Base-by-base conservation (phyloP, 805 yeast species). In the Kluyveromyces nonfermentans region DNA sequence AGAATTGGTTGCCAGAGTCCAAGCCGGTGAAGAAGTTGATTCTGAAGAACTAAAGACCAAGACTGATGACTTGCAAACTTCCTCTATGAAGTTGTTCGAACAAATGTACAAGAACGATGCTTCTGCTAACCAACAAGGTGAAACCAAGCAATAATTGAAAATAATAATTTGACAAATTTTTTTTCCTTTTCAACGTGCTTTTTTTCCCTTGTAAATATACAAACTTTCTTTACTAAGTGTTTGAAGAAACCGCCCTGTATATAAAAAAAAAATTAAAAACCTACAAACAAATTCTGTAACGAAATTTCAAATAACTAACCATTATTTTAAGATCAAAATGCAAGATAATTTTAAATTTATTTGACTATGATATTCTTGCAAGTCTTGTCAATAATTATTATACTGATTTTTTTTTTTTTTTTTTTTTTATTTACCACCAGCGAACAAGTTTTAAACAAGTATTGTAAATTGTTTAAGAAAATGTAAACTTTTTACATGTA, bases 81-180 rank as follows among this genome's bases (percentile, higher is more conserved):
- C 82, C 55, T 79, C 90, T 15, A 73, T 85, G 71, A 80, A 80
- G 66, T 74, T 84, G 54, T 83, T 85, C 62, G 86, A 81, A 69
- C 78, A 80, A 67, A 65, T 74, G 59, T 62, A 62, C 61, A 63
- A 63, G 59, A 60, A 62, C 56, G 52, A 55, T 46, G 40, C 52
- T 28, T 43, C 51, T 38, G 46, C 44, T 49, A 46, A 47, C 45
- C 25, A 41, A 17, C 48, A 48, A 40, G 56, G 53, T 39, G 55
- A 54, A 43, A 48, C 55, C 37, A 52, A 51, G 48, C 54, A 50
- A 46, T 54, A 47, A 47, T 36, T 32, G 40, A 17, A 17, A 6
- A 14, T 25, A 4, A 25, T 25, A 18, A 21, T 39, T 25, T 35
- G 33, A 36, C 36, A 42, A 10, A n/a, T 4, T 21, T 36, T 21